Conservation (phyloP, 2,329 filamentous ascomycete species). For the Cladosporium velox region DNA sequence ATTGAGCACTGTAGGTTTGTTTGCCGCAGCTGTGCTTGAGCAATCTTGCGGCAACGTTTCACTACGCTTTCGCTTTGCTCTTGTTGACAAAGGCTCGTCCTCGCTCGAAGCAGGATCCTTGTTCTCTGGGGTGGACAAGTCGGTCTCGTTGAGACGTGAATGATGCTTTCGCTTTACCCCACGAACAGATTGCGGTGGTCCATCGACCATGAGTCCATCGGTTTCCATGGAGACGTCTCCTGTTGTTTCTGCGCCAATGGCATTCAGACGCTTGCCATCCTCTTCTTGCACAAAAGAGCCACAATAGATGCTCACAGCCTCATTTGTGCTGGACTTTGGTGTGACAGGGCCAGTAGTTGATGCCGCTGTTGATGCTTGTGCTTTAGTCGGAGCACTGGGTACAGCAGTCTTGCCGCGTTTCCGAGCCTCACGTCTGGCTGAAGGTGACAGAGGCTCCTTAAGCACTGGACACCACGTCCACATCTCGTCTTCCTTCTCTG, state of each 20-base stretch:
- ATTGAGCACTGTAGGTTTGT: neutral
- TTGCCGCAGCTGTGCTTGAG: neutral
- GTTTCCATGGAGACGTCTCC: neutral
- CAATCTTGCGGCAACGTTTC: neutral
- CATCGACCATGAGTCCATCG: neutral
- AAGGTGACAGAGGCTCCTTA: conserved; percentile 23
- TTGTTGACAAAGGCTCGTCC: conserved; percentile 16
- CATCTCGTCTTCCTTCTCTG: conserved; percentile 25
- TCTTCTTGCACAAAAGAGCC: neutral
- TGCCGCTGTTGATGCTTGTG: neutral
- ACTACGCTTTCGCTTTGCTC: neutral
- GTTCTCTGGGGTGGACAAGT: neutral
- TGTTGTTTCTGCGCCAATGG: neutral
- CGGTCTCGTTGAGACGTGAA: neutral
- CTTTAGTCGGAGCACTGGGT: neutral
- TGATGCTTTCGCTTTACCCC: neutral
- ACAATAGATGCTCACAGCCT: neutral
- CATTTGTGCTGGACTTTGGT: conserved; percentile 14
- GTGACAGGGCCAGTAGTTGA: neutral
- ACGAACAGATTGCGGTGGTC: neutral
- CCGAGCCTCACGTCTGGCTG: neutral
- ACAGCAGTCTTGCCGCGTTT: neutral
- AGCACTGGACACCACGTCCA: conserved; percentile 32
- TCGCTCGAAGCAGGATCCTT: neutral
- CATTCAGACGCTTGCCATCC: neutral